Base-by-base conservation (phyloP, 2,329 filamentous ascomycete species). In the Fusarium praegraminearum region DNA sequence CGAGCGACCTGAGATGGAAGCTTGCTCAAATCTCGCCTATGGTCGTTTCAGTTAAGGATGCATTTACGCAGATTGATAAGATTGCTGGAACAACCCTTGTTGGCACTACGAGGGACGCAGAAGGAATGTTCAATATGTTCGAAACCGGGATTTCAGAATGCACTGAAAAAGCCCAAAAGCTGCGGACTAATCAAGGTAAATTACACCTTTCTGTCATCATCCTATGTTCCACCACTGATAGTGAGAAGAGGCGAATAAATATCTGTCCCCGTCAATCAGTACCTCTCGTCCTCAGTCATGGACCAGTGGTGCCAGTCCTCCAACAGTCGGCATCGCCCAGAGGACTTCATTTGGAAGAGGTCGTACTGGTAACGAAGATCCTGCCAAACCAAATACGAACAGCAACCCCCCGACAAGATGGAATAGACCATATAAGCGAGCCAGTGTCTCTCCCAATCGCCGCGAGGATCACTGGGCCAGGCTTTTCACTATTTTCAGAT, bases 301-400 rank as follows among this genome's bases (percentile, higher is more conserved):
- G 41, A 22, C 22, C 0, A 55, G 41, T 9, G n/a, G 41, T 0
- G 15, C 32, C 2, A 47, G 20, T 2, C 16, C 26, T n/a, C 41
- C 32, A 8, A n/a, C 5, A 2, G 5, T 32, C 1, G 24, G 52
- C 7, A 55, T 47, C 1, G 1, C 1, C 1, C 24, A 55, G 0
- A 30, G 41, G 1, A 47, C 24, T 0, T 55, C 41, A 16, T 38
- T 28, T 5, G 41, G 11, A 33, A 47, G 41, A 13, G 28, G 32
- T 24, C 11, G 12, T 0, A 47, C n/a, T 2, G 13, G 0, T 3
- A 10, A 13, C 4, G 1, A 11, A 15, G 15, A 0, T 0, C 13
- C 35, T 1, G 5, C 20, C 7, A 9, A 36, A 2, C n/a, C 7
- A 18, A 3, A 20, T 7, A 10, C 22, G 2, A 6, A 4, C 9